Conservation (phyloP, 2,329 filamentous ascomycete genomes). For the Colletotrichum sp. region DNA sequence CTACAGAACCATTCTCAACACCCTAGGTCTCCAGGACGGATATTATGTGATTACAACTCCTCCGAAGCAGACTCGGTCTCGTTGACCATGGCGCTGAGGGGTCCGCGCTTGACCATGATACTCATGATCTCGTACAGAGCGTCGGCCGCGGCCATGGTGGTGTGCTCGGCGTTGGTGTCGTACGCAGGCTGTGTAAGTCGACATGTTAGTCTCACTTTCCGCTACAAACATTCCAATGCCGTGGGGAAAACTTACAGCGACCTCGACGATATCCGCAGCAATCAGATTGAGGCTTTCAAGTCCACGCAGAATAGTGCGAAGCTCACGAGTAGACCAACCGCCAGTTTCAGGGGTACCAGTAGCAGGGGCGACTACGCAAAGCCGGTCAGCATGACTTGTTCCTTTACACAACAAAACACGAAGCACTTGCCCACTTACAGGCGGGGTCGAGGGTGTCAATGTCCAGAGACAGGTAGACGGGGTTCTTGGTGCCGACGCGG, state of each 20-base stretch:
- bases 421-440: conserved; percentile 37
- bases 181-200: conserved; percentile 58
- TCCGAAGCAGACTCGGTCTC: conserved; percentile 7
- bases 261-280: conserved; percentile 75
- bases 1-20: background rate
- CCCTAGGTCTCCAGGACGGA: too few species aligned
- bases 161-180: conserved; percentile 74
- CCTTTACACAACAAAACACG: background rate
- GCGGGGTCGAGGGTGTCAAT: conserved; percentile 90
- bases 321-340: conserved; percentile 76
- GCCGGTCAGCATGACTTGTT: conserved; percentile 3
- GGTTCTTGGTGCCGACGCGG: conserved; percentile 74
- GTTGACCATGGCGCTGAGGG: conserved; percentile 51
- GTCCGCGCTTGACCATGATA: conserved; percentile 82
- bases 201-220: background rate
- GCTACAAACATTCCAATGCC: background rate
- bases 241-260: conserved; percentile 52
- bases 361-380: conserved; percentile 64
- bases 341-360: conserved; percentile 80
- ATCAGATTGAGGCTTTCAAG: conserved; percentile 73
- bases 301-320: conserved; percentile 73
- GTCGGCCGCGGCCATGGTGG: conserved; percentile 76
- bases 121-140: conserved; percentile 80
- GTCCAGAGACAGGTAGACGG: conserved; percentile 84
- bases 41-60: background rate